phyloP scores from a whole-genome alignment of 2,329 filamentous ascomycete genomes.

The Arthrobotrys pseudoclavata region DNA sequence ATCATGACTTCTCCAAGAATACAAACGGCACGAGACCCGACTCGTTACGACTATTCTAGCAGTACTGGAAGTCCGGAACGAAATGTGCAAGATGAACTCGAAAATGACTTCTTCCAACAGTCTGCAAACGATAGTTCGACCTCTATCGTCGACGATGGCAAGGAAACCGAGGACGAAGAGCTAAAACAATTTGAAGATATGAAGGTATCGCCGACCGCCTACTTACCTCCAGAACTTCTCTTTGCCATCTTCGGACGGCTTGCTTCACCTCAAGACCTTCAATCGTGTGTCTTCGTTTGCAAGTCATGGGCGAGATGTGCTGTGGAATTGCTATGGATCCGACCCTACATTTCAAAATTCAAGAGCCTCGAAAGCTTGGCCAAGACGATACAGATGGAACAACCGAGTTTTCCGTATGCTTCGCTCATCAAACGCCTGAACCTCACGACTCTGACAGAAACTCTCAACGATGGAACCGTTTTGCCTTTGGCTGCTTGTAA shows the following conservation, averaged over 20 bases:
- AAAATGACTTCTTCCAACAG: slow-evolving; percentile 62
- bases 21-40: slow-evolving; percentile 58
- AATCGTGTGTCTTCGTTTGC: slow-evolving; percentile 92
- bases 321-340: slow-evolving; percentile 94
- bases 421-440: slow-evolving; percentile 94
- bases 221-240: slow-evolving; percentile 92
- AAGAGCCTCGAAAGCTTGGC: slow-evolving; percentile 84
- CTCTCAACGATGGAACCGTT: slow-evolving; percentile 90
- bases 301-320: slow-evolving; percentile 92
- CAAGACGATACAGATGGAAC: slow-evolving; percentile 77
- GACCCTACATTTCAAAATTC: slow-evolving; percentile 91
- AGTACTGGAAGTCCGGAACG: slow-evolving; percentile 63
- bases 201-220: slow-evolving; percentile 71
- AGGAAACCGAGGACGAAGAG: slow-evolving; percentile 60
- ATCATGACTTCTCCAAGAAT: slow-evolving; percentile 60
- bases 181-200: slow-evolving; percentile 63
- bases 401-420: slow-evolving; percentile 89
- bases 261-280: slow-evolving; percentile 79
- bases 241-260: slow-evolving; percentile 93
- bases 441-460: slow-evolving; percentile 80
- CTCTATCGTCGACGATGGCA: slow-evolving; percentile 61
- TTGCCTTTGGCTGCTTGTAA: slow-evolving; percentile 85
- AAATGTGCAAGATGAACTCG: slow-evolving; percentile 61
- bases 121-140: slow-evolving; percentile 62
- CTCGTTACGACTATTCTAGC: slow-evolving; percentile 61